phyloP scores from a whole-genome alignment of 2,329 filamentous ascomycete genomes.

The Verticillium nonalfalfae region DNA sequence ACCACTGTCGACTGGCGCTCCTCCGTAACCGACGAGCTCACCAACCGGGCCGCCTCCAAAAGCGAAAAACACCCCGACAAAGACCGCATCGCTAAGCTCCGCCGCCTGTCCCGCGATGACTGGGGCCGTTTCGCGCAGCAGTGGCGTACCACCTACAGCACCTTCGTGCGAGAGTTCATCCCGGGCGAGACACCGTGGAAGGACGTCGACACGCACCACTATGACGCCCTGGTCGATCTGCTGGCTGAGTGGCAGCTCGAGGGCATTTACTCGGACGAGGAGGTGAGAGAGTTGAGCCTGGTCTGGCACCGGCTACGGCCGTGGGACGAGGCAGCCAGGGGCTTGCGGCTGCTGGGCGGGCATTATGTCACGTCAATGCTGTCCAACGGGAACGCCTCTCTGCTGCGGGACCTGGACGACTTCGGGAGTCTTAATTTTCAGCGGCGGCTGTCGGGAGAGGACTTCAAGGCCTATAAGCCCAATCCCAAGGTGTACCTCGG shows the following conservation, averaged over 20 bases:
- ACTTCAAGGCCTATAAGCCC: constrained; percentile 73
- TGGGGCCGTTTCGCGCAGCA: constrained; percentile 62
- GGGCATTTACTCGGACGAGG: constrained; percentile 59
- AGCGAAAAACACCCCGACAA: constrained; percentile 33
- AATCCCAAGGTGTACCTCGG: constrained; percentile 61
- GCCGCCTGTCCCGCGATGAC: constrained; percentile 45
- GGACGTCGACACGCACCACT: constrained; percentile 67
- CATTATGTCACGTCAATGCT: constrained; percentile 58
- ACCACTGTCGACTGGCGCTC: constrained; percentile 76
- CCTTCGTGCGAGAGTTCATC: constrained; percentile 51
- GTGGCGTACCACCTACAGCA: constrained; percentile 60
- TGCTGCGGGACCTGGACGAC: constrained; percentile 59
- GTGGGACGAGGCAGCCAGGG: constrained; percentile 58
- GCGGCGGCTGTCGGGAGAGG: constrained; percentile 58
- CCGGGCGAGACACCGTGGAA: constrained; percentile 48
- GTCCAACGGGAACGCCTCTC: constrained; percentile 64
- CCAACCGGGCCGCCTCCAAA: constrained; percentile 40
- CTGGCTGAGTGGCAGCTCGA: constrained; percentile 48
- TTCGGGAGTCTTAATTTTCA: constrained; percentile 57
- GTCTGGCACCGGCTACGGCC: constrained; percentile 68
- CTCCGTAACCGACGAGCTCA: constrained; percentile 56
- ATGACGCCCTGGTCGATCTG: constrained; percentile 52
- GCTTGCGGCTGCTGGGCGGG: constrained; percentile 46
- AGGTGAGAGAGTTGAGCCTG: constrained; percentile 57
- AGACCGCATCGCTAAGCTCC: constrained; percentile 37